phyloP scores from a whole-genome alignment of 2,329 filamentous ascomycete species.

The Penicillium hordei region DNA sequence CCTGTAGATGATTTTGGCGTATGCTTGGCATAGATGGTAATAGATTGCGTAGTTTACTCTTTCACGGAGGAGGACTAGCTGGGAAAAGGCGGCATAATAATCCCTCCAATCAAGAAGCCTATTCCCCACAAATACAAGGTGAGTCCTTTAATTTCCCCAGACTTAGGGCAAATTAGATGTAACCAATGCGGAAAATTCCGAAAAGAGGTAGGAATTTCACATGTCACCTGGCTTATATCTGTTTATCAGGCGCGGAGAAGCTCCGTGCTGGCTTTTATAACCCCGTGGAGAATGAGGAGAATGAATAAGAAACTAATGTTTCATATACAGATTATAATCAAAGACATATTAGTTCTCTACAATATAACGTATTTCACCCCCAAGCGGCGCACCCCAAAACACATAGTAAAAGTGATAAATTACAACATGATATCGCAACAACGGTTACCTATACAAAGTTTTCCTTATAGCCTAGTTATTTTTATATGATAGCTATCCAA shows the following conservation, averaged over 20 bases:
- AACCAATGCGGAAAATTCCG: background rate
- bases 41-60: background rate
- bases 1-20: background rate
- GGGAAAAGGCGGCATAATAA: background rate
- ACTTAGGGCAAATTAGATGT: background rate
- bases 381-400: too few species aligned
- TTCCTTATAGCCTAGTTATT: too few species aligned
- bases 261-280: conserved; percentile 15
- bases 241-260: conserved; percentile 6
- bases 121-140: background rate
- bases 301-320: background rate
- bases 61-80: background rate
- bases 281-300: conserved; percentile 16
- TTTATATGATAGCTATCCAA: too few species aligned
- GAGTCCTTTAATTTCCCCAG: background rate
- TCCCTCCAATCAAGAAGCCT: conserved; percentile 4
- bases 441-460: too few species aligned
- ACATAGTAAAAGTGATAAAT: too few species aligned
- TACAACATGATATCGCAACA: too few species aligned
- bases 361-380: too few species aligned
- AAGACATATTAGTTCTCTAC: background rate
- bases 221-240: background rate
- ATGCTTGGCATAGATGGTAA: background rate
- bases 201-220: background rate
- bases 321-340: background rate